Base-by-base conservation (phyloP, 805 yeast genomes). In the Ogataea siamensis region DNA sequence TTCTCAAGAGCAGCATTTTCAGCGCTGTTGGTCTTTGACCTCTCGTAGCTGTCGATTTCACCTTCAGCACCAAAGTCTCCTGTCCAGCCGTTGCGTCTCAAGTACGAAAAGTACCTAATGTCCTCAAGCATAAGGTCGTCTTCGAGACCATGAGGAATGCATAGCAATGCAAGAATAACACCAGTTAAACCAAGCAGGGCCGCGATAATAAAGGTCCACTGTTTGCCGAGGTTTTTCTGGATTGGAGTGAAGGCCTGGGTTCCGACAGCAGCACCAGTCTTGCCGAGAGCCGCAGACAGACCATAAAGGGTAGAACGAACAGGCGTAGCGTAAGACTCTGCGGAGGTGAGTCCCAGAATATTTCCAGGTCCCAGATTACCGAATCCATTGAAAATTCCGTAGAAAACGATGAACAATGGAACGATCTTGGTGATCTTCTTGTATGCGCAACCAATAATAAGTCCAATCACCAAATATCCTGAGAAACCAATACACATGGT, bases 261-360 rank as follows among this genome's bases (percentile, higher is more conserved):
- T 19, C 93, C 93, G 14, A 82, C 78, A 15, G 82, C 88, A n/a
- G 91, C 93, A 40, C 93, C 94, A 17, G 81, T 83, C 59, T 84
- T 84, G 40, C 93, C 93, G 32, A 82, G 66, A 3, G 89, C 93
- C 25, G 93, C 93, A 32, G 83, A 72, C 15, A 84, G 49, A 25
- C 91, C 91, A 51, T 84, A 84, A 34, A 75, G 67, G 0, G 87
- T 80, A 25, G 89, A 91, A 60, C 93, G 70, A 28, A 84, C 77
- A 10, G 86, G 83, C 6, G 89, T 81, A 13, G 93, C 88, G 51
- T 70, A 84, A 5, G 76, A 69, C 60, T 84, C 91, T 17, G 84
- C 73, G 8, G 82, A 69, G 1, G 70, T 63, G 40, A 85, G 68
- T 9, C 91, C 91, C 70, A 83, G 64, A 70, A 74, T 76, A 55